phyloP scores from a whole-genome alignment of 2,329 filamentous ascomycete species.

The Cadophora sp. region DNA sequence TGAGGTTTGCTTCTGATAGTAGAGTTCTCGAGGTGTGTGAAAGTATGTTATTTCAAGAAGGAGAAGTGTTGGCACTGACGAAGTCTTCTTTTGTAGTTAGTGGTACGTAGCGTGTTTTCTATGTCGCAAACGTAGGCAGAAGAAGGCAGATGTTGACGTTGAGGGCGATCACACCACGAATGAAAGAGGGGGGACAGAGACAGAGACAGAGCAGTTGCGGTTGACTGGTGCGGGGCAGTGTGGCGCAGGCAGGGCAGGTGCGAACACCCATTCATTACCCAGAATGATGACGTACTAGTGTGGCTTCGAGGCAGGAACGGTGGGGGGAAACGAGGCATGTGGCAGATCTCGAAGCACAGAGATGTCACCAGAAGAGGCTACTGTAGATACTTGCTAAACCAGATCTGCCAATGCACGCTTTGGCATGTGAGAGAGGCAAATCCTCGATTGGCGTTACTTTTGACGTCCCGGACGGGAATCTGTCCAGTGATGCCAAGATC shows the following conservation, averaged over 20 bases:
- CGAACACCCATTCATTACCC: too few species aligned
- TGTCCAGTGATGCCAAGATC: too few species aligned
- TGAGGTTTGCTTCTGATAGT: neutral
- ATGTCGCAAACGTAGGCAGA: neutral
- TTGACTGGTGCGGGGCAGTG: constrained; percentile 4
- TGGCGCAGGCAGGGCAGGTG: constrained; percentile 1
- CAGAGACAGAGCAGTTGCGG: neutral
- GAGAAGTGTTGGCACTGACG: neutral
- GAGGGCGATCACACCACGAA: neutral
- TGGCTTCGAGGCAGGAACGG: constrained; percentile 4
- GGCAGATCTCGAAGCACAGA: neutral
- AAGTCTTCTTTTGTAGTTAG: constrained; percentile 13
- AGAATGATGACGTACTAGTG: constrained; percentile 18
- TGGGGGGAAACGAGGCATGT: neutral
- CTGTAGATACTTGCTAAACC: neutral
- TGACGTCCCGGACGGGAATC: neutral
- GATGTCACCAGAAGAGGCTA: neutral
- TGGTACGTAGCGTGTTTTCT: constrained; percentile 7
- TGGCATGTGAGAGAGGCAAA: constrained; percentile 16
- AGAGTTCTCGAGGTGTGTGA: neutral
- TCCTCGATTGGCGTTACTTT: neutral
- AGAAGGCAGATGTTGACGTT: constrained; percentile 11
- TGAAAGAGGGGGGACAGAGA: neutral
- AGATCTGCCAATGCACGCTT: neutral
- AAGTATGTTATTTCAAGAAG: neutral